Percentiles rank a stretch among this genome's conserved stretches.
phyloP scores from a whole-genome alignment of 371 early-diverging fungal species.

The Apophysomyces ossiformis region DNA sequence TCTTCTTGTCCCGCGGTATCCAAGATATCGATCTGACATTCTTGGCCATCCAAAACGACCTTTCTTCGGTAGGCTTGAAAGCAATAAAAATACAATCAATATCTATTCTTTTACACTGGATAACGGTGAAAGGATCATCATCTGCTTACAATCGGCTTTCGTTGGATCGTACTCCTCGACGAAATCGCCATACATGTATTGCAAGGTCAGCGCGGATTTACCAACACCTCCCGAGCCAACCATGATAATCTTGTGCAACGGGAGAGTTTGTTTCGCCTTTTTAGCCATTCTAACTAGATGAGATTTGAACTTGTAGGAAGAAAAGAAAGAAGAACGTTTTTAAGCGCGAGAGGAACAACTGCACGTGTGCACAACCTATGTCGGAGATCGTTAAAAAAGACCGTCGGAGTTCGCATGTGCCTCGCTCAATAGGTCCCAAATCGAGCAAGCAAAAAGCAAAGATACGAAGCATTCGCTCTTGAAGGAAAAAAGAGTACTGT shows the following conservation, averaged over 20 bases:
- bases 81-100: conserved; percentile 4
- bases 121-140: not conserved
- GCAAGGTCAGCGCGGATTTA: conserved; percentile 90
- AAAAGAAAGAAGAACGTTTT: not conserved
- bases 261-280: conserved; percentile 68
- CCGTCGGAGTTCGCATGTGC: too few species aligned
- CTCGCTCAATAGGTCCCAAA: too few species aligned
- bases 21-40: conserved; percentile 89
- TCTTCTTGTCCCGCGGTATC: conserved; percentile 97
- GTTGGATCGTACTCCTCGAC: conserved; percentile 96
- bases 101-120: not conserved
- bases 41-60: conserved; percentile 67
- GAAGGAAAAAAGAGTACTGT: too few species aligned
- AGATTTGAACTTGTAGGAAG: not conserved
- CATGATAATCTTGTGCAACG: conserved; percentile 90
- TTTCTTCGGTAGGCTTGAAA: conserved; percentile 70
- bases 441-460: too few species aligned
- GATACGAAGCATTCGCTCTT: too few species aligned
- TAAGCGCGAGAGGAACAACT: too few species aligned
- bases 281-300: conserved; percentile 23
- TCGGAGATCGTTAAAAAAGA: too few species aligned
- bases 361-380: too few species aligned
- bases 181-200: conserved; percentile 94
- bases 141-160: conserved; percentile 80
- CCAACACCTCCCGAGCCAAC: conserved; percentile 95